Evolutionary conservation across 441 rosid species (phyloP).

Genomic region (Euphorbia corollata): DNA sequence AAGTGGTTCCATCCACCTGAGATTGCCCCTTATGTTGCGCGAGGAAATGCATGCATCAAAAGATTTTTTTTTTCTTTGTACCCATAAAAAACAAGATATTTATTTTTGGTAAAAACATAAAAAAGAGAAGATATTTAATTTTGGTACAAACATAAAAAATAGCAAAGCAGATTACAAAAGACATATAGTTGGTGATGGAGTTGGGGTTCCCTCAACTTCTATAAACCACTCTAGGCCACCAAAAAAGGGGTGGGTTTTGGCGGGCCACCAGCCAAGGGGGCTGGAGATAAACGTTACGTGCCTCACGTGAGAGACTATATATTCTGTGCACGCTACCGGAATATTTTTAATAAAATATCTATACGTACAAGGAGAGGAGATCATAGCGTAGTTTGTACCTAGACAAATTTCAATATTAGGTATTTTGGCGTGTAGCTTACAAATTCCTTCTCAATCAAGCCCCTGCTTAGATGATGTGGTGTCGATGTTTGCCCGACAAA

Average conservation of each 20-base stretch:
- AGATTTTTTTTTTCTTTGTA: too few relatives aligned
- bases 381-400: slow-evolving; percentile 6
- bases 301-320: slow-evolving; percentile 3
- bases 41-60: not conserved
- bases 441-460: not conserved
- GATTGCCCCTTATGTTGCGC: not conserved
- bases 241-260: slow-evolving; percentile 16
- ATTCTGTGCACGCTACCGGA: not conserved
- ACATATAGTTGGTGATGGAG: not conserved
- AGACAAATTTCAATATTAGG: slow-evolving; percentile 4
- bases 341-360: not conserved
- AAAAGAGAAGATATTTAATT: not conserved
- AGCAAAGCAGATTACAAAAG: too few relatives aligned
- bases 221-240: not conserved
- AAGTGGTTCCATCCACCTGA: slow-evolving; percentile 9
- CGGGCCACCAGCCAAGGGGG: slow-evolving; percentile 15
- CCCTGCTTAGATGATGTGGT: not conserved
- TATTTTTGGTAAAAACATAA: too few relatives aligned
- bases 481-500: slow-evolving; percentile 16
- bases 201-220: slow-evolving; percentile 5
- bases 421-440: slow-evolving; percentile 1
- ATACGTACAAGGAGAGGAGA: slow-evolving; percentile 6
- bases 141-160: not conserved
- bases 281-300: slow-evolving; percentile 12
- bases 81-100: not conserved